Percentiles rank a stretch among this genome's conserved stretches.
phyloP scores from a whole-genome alignment of 2,329 filamentous ascomycete species.

The Tolypocladium guangdongense region DNA sequence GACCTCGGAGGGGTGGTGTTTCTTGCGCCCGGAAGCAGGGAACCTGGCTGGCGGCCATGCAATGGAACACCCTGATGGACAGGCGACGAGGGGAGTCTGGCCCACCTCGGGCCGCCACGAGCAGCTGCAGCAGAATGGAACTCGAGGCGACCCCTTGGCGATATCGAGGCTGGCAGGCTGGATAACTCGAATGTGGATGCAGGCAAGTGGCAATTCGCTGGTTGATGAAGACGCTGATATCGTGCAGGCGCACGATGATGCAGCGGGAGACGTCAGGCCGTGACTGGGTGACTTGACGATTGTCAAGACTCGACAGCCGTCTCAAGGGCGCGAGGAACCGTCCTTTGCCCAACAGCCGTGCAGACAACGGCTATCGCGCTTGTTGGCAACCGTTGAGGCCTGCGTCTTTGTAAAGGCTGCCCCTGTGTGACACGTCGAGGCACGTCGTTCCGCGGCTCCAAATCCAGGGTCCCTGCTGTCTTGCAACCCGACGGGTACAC shows the following conservation, averaged over 20 bases:
- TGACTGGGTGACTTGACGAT: neutral
- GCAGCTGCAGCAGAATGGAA: neutral
- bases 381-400: neutral
- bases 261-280: neutral
- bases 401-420: neutral
- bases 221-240: neutral
- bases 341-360: neutral
- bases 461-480: neutral
- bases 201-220: neutral
- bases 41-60: neutral
- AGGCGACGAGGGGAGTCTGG: neutral
- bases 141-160: neutral
- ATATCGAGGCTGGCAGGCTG: neutral
- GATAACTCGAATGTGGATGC: neutral
- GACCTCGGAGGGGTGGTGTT: neutral
- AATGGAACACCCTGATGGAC: constrained; percentile 2
- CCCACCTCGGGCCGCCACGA: neutral
- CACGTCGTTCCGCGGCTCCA: neutral
- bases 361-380: neutral
- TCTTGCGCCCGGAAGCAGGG: neutral
- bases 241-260: neutral
- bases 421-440: neutral
- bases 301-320: neutral
- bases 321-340: neutral
- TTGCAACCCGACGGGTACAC: neutral